Evolutionary conservation across 2,329 filamentous ascomycete genomes (phyloP).

Genomic region (Fusarium annulatum): DNA sequence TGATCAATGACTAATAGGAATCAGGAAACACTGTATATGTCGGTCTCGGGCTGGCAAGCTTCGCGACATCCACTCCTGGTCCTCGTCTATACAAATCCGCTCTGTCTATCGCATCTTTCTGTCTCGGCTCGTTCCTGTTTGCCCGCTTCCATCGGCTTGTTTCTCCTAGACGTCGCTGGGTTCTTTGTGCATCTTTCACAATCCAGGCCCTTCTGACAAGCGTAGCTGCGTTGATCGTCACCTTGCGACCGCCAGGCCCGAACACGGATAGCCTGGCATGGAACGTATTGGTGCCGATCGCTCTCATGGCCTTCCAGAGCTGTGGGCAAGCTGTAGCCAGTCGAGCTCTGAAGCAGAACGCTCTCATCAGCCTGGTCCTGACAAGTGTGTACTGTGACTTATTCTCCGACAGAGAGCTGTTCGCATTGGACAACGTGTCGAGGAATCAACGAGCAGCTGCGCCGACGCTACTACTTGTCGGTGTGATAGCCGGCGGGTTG

Average conservation of each 20-base stretch:
- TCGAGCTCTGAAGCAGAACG: slow-evolving; percentile 74
- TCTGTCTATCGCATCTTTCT: slow-evolving; percentile 76
- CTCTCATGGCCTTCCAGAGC: slow-evolving; percentile 79
- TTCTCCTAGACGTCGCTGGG: slow-evolving; percentile 69
- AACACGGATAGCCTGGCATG: slow-evolving; percentile 61
- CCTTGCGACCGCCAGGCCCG: slow-evolving; percentile 53
- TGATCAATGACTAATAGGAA: not conserved
- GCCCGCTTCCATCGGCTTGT: slow-evolving; percentile 73
- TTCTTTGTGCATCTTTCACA: slow-evolving; percentile 69
- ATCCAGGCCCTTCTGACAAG: slow-evolving; percentile 62
- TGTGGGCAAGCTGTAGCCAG: slow-evolving; percentile 83
- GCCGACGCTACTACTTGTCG: slow-evolving; percentile 60
- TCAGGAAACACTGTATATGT: slow-evolving; percentile 82
- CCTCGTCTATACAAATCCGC: slow-evolving; percentile 64
- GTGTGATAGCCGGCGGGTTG: slow-evolving; percentile 62
- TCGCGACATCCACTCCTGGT: slow-evolving; percentile 52
- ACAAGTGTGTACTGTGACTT: slow-evolving; percentile 86
- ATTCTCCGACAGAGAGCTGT: slow-evolving; percentile 71
- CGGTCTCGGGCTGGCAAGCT: slow-evolving; percentile 67
- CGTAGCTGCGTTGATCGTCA: slow-evolving; percentile 65
- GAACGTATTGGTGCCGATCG: slow-evolving; percentile 73
- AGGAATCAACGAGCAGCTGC: slow-evolving; percentile 62
- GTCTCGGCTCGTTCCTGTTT: slow-evolving; percentile 77
- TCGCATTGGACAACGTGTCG: slow-evolving; percentile 57
- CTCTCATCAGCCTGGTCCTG: slow-evolving; percentile 80